These are phyloP conservation scores for Cladosporium velox DNA, from an alignment of 2,329 filamentous ascomycete genomes.

Conservation along the genomic window DNA sequence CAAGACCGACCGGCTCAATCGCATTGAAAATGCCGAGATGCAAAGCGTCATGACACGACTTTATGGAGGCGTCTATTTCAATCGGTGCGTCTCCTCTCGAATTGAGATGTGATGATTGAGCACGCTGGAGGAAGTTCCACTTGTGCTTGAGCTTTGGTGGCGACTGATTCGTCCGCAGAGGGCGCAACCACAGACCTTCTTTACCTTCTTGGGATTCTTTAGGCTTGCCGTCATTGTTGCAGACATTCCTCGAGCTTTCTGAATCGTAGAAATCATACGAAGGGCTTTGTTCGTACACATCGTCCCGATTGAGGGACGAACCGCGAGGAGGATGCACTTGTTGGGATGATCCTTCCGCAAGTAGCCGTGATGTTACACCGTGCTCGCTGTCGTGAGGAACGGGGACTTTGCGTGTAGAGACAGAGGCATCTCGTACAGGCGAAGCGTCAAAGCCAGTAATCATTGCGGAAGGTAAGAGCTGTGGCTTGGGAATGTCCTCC, in stretches of 20 bases:
- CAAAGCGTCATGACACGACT: constrained; percentile 20
- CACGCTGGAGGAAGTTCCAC: constrained; percentile 63
- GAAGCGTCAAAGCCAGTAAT: background rate
- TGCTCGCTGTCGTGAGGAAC: constrained; percentile 24
- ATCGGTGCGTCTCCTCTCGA: constrained; percentile 24
- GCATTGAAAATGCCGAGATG: constrained; percentile 60
- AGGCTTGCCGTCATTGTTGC: background rate
- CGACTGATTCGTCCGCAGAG: constrained; percentile 13
- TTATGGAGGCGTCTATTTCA: background rate
- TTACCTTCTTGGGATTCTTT: constrained; percentile 32
- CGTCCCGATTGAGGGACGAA: background rate
- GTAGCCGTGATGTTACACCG: background rate
- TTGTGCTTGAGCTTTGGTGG: constrained; percentile 44
- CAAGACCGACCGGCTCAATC: constrained; percentile 46
- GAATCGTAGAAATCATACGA: background rate
- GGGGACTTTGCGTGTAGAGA: background rate
- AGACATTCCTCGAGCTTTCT: background rate
- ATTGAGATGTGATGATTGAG: constrained; percentile 43
- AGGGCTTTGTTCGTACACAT: background rate
- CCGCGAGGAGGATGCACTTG: background rate
- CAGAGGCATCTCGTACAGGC: background rate
- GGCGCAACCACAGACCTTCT: constrained; percentile 42
- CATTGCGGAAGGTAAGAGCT: constrained; percentile 36
- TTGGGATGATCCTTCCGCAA: background rate
- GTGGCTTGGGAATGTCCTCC: constrained; percentile 28